Evolutionary conservation across 192 early-diverging fungal species (phyloP), one percentile per base, ranked within the genome.

Genomic region (Bifiguratus adelaidae): DNA sequence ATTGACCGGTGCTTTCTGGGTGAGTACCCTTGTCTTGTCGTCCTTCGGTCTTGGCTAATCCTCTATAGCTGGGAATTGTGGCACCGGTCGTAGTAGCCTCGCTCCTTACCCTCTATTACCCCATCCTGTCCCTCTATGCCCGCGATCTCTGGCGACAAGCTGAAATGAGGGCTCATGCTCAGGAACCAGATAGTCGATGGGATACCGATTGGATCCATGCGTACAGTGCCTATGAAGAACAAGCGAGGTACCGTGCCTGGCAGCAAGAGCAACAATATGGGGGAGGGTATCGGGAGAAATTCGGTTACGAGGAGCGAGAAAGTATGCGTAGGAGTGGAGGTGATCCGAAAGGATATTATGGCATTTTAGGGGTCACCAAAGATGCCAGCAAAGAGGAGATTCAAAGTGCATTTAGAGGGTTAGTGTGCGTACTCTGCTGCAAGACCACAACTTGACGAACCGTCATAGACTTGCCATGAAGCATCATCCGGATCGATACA

Each of bases 321-420:
- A 48, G 21, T 8, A 48, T 38, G 4, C 15, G 34, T 36, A 16
- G 18, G 15, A 29, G 24, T 12, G 27, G 29, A 24, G 37, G 55
- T 4, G 72, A 75, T 47, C 59, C 64, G 7, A 56, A 58, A 33
- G 68, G 63, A 0, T 75, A 68, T 19, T 75, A 75, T 54, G 47
- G 53, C 12, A 42, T 37, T 0, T 41, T 75, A 2, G 65, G 68
- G 20, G 49, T 75, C 0, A 28, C 50, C 2, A 43, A 52, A 9
- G 28, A 36, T 29, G 65, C 68, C 0, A 65, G 54, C 9, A 58
- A 60, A 2, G 38, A 62, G 13, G 72, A 75, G 21, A 68, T 75
- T 1, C 72, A 75, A 40, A 59, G 61, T 12, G 68, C 72, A 4
- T 75, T 75, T 36, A 51, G 72, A 50, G 72, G 72, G 16, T 59